Evolutionary conservation across 306 rosid genomes (phyloP).

Genomic region (Carpinus viminea): DNA sequence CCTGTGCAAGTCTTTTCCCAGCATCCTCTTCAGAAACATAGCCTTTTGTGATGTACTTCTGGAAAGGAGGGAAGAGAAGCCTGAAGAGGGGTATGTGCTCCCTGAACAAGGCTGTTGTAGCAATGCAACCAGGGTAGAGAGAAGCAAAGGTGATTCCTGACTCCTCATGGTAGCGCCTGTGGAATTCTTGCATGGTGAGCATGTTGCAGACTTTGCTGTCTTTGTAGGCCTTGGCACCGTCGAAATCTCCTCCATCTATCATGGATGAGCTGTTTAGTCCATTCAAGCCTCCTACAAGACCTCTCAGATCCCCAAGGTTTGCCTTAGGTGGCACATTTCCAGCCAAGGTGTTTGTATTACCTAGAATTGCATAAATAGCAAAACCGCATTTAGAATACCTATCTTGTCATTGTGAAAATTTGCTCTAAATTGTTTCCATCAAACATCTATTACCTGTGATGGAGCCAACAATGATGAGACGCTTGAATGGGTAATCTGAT

Average conservation of each 20-base stretch:
- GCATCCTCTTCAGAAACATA: conserved; percentile 44
- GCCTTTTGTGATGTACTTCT: conserved; percentile 79
- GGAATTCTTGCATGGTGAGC: conserved; percentile 67
- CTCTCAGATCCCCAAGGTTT: conserved; percentile 95
- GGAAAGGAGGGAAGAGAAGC: conserved; percentile 83
- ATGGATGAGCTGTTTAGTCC: conserved; percentile 86
- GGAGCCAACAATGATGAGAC: conserved; percentile 93
- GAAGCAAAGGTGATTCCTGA: conserved; percentile 27
- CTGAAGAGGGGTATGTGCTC: conserved; percentile 32
- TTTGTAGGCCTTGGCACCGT: conserved; percentile 98
- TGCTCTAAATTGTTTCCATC: conserved; percentile 9
- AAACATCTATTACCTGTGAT: conserved; percentile 67
- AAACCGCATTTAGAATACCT: conserved; percentile 29
- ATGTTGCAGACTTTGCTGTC: conserved; percentile 99
- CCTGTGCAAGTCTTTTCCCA: conserved; percentile 33
- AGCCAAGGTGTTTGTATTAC: conserved; percentile 97
- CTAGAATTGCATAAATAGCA: conserved; percentile 39
- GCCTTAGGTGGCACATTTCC: conserved; percentile 99
- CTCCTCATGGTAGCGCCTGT: conserved; percentile 29
- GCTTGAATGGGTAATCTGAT: conserved; percentile 85
- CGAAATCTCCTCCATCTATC: conserved; percentile 94
- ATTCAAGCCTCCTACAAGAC: conserved; percentile 78
- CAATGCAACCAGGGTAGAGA: conserved; percentile 95
- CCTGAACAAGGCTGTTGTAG: conserved; percentile 50
- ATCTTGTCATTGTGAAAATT: neutral